phyloP scores from a whole-genome alignment of 2,329 filamentous ascomycete species.

The Knufia fluminis region DNA sequence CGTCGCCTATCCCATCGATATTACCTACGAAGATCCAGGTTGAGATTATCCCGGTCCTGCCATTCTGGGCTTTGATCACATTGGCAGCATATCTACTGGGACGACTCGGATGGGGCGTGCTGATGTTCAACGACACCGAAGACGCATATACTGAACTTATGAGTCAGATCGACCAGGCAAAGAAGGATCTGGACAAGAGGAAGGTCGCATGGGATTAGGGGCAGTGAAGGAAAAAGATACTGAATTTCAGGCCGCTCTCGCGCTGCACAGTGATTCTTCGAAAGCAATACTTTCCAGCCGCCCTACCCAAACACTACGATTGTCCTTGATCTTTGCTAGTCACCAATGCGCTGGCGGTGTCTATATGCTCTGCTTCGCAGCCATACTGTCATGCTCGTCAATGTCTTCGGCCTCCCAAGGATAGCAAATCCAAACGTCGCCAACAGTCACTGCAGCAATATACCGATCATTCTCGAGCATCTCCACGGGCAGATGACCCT shows the following conservation, averaged over 20 bases:
- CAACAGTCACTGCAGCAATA: conserved; percentile 74
- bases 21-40: conserved; percentile 22
- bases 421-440: conserved; percentile 98
- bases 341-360: background rate
- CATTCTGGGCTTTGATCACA: conserved; percentile 83
- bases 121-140: conserved; percentile 95
- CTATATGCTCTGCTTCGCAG: conserved; percentile 37
- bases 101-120: conserved; percentile 82
- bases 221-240: too few species aligned
- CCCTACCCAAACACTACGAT: too few species aligned
- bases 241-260: too few species aligned
- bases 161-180: conserved; percentile 56
- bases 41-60: conserved; percentile 81
- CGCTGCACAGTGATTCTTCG: too few species aligned
- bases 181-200: conserved; percentile 32
- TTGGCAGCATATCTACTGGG: conserved; percentile 88
- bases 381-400: conserved; percentile 74
- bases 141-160: conserved; percentile 83
- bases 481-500: conserved; percentile 69
- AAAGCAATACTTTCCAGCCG: too few species aligned
- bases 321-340: background rate
- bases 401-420: conserved; percentile 96
- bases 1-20: conserved; percentile 22
- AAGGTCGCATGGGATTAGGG: conserved; percentile 37
- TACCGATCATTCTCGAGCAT: conserved; percentile 66